phyloP scores from a whole-genome alignment of 768 basidiomycete genomes.

The Chlorophyllum brunneum region DNA sequence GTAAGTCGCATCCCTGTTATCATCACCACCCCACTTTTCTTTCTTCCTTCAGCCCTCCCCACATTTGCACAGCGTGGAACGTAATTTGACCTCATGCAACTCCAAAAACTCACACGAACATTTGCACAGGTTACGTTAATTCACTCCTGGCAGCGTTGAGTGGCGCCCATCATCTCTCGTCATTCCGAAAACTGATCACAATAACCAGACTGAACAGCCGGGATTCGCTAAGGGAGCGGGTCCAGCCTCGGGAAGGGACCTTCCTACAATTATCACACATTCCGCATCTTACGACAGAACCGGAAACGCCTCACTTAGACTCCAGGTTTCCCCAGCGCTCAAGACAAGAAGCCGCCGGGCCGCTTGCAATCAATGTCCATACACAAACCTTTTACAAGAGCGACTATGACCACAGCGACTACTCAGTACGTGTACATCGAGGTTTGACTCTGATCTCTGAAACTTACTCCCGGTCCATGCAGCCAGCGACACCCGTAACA shows the following conservation, averaged over 20 bases:
- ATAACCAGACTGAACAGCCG: constrained; percentile 41
- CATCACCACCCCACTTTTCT: constrained; percentile 6
- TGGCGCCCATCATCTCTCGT: constrained; percentile 7
- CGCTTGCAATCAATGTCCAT: constrained; percentile 28
- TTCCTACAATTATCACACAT: constrained; percentile 27
- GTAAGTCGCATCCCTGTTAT: constrained; percentile 26
- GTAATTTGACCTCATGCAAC: constrained; percentile 1
- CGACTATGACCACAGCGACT: constrained; percentile 25
- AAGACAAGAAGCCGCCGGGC: constrained; percentile 8
- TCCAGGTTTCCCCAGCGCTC: constrained; percentile 14
- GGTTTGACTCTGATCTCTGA: background rate
- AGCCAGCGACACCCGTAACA: background rate
- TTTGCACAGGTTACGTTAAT: constrained; percentile 43
- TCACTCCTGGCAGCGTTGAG: constrained; percentile 48
- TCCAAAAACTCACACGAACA: constrained; percentile 5
- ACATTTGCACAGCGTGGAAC: background rate
- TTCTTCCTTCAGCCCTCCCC: background rate
- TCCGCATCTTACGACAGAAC: constrained; percentile 25
- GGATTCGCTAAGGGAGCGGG: constrained; percentile 40
- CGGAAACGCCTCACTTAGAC: constrained; percentile 13
- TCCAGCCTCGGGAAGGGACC: constrained; percentile 25
- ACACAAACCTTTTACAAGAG: constrained; percentile 30
- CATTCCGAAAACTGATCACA: constrained; percentile 1
- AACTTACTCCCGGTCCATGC: background rate
- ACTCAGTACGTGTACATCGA: constrained; percentile 14